These are phyloP conservation scores for Capsicum baccatum DNA, from an alignment of 257 asterid genomes.

Conservation along the genomic window DNA sequence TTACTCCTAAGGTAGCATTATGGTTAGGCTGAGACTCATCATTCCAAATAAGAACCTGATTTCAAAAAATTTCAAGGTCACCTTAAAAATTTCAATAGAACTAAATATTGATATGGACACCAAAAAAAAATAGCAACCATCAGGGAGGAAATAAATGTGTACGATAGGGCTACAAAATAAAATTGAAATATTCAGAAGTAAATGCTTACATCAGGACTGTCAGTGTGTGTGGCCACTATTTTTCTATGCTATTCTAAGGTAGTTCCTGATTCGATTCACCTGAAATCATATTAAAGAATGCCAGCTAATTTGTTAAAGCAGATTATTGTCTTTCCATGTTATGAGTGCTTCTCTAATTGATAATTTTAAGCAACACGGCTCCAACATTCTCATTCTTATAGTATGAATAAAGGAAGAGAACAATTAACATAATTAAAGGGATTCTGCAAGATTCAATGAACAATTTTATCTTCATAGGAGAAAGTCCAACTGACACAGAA, in stretches of 20 bases:
- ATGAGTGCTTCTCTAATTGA: constrained; percentile 11
- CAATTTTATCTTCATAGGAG: no score
- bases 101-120: no score
- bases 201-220: no score
- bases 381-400: no score
- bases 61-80: constrained; percentile 34
- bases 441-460: no score
- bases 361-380: not conserved
- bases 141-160: no score
- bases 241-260: constrained; percentile 69
- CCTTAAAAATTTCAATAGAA: not conserved
- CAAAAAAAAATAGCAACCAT: no score
- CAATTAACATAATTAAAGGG: no score
- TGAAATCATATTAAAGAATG: constrained; percentile 40
- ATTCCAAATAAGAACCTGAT: constrained; percentile 94
- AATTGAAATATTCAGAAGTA: no score
- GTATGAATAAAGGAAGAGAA: no score
- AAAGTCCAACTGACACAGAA: no score
- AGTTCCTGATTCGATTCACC: constrained; percentile 92
- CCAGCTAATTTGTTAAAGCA: not conserved
- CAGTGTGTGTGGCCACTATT: constrained; percentile 43
- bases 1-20: constrained; percentile 74
- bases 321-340: not conserved
- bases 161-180: no score
- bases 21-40: constrained; percentile 87